Conservation (phyloP, 23 red algal genomes). For the Gracilaria vermiculophylla region DNA sequence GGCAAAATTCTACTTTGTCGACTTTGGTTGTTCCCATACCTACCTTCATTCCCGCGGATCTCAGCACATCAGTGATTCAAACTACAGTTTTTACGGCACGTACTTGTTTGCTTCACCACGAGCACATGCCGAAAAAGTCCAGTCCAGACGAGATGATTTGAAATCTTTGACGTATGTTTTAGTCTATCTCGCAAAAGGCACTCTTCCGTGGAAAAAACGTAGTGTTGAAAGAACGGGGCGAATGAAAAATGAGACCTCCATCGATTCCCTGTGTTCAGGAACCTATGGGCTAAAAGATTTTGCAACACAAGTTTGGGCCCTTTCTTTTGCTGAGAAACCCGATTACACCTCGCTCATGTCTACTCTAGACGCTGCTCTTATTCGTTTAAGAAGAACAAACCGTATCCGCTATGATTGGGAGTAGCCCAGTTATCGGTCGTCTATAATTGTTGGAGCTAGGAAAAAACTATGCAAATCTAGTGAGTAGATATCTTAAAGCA, state of each 20-base stretch:
- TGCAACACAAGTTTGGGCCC: background rate
- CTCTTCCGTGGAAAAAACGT: constrained; percentile 5
- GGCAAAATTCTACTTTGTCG: constrained; percentile 5
- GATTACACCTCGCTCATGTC: background rate
- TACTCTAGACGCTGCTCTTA: background rate
- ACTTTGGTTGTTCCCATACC: constrained; percentile 21
- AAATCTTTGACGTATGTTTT: background rate
- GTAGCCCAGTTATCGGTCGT: too few species aligned
- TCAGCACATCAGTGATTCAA: constrained; percentile 1
- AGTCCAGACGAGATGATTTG: constrained; percentile 12
- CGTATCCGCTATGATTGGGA: background rate
- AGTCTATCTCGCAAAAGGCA: constrained; percentile 8
- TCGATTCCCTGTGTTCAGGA: background rate
- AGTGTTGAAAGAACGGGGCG: background rate
- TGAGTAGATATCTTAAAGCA: too few species aligned
- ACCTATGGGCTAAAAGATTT: background rate
- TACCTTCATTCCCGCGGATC: background rate
- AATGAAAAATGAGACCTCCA: background rate
- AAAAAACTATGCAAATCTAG: too few species aligned
- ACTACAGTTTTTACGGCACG: background rate
- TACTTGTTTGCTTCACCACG: background rate
- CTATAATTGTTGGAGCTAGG: too few species aligned
- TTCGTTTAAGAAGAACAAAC: background rate
- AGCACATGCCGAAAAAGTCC: constrained; percentile 13
- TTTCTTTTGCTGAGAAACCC: constrained; percentile 4